Evolutionary conservation across 2,329 filamentous ascomycete genomes (phyloP).

Genomic region (Aspergillus brunneoviolaceus): DNA sequence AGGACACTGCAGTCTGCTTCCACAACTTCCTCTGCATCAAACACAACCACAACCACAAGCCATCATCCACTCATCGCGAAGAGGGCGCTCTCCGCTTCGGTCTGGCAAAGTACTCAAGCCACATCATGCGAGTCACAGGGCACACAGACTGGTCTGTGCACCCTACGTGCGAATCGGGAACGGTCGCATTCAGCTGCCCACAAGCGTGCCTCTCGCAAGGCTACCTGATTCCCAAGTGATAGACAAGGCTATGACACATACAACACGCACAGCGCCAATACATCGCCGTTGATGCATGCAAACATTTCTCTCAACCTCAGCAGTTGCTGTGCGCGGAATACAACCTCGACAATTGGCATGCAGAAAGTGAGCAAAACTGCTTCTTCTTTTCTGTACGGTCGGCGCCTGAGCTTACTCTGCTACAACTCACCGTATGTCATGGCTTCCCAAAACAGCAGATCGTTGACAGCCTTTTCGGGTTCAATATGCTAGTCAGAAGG

Average conservation of each 20-base stretch:
- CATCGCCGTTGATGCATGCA: not conserved
- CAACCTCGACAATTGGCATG: too few relatives aligned
- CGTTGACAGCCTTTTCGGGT: too few relatives aligned
- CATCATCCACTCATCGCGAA: not conserved
- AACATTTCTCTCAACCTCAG: not conserved
- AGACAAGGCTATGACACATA: too few relatives aligned
- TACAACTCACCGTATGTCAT: too few relatives aligned
- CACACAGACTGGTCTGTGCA: not conserved
- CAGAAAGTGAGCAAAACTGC: too few relatives aligned
- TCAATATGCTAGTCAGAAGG: too few relatives aligned
- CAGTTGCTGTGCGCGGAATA: too few relatives aligned
- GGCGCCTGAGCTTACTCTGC: too few relatives aligned
- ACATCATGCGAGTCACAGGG: too few relatives aligned
- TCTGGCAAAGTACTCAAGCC: too few relatives aligned
- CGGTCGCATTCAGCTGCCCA: not conserved
- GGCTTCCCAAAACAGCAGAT: too few relatives aligned
- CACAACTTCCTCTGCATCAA: not conserved
- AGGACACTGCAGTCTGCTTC: not conserved
- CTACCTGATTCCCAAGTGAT: not conserved
- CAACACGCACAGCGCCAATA: not conserved
- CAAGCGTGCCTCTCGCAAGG: not conserved
- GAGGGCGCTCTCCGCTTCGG: not conserved
- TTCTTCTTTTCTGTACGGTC: too few relatives aligned
- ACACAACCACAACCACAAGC: not conserved
- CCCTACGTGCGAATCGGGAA: not conserved